Conservation (phyloP, 116 monocot genomes). For the Zostera marina region DNA sequence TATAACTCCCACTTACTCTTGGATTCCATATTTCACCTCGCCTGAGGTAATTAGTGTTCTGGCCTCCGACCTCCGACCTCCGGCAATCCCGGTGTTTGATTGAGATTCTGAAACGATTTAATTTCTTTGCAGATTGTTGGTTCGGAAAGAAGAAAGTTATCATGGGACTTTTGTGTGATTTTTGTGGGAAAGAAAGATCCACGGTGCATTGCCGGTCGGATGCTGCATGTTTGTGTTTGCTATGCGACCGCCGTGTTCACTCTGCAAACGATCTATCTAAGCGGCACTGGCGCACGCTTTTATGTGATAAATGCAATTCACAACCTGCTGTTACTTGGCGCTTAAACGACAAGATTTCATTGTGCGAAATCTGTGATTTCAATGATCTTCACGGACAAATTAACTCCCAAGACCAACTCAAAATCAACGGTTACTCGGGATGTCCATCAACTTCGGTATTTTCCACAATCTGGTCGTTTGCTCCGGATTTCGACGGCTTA, state of each 20-base stretch:
- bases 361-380: slow-evolving; percentile 86
- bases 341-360: slow-evolving; percentile 49
- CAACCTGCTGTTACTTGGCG: slow-evolving; percentile 59
- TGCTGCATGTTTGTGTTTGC: slow-evolving; percentile 73
- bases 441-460: slow-evolving; percentile 62
- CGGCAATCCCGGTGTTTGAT: too few species aligned
- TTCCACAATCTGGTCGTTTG: slow-evolving; percentile 66
- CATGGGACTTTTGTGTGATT: slow-evolving; percentile 71
- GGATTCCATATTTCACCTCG: too few species aligned
- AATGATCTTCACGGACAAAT: slow-evolving; percentile 29
- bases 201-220: slow-evolving; percentile 80
- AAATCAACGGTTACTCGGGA: slow-evolving; percentile 56
- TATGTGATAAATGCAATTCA: slow-evolving; percentile 59
- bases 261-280: slow-evolving; percentile 79
- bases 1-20: too few species aligned
- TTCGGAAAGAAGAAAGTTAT: neutral
- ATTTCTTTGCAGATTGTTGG: neutral
- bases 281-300: slow-evolving; percentile 67
- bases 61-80: too few species aligned
- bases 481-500: slow-evolving; percentile 30
- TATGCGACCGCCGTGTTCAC: slow-evolving; percentile 80
- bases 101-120: too few species aligned
- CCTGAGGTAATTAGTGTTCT: too few species aligned
- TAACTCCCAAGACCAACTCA: slow-evolving; percentile 35
- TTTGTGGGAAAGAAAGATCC: slow-evolving; percentile 66